Evolutionary conservation across 208 protist genomes (phyloP), one percentile per base, ranked within the genome.

Genomic region (Leptomonas pyrrhocoris): DNA sequence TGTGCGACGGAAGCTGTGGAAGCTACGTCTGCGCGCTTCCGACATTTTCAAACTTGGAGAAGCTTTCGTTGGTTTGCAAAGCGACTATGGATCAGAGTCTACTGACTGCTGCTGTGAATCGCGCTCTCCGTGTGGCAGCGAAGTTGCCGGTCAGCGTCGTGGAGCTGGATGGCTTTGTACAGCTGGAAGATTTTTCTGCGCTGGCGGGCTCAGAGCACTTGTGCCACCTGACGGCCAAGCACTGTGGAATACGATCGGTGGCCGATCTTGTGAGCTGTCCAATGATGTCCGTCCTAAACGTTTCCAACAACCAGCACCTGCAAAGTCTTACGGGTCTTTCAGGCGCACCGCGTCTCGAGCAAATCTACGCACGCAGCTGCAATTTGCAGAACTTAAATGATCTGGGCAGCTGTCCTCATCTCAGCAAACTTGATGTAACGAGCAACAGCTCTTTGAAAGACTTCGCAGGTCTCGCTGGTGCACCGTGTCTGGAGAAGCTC

Each of bases 1-100:
- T 15, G 30, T 45, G 54, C 31, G 54, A 31, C 7, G 54, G 54
- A 16, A 9, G 31, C 7, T 59, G 54, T 27, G 54, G 54, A 2
- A 45, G 34, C n/a, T 45, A 45, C 54, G 34, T 59, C 34, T 59
- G 54, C 34, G 11, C 54, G n/a, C 54, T 59, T n/a, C 8, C 16
- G 30, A 59, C 54, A 2, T 59, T 59, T 27, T 19, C 34, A 23
- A 1, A 45, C 19, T 27, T 59, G 54, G 7, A 56, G 5, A 40
- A 18, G 38, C 40, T 62, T 4, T 49, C 25, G 4, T 9, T 62
- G 3, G 4, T 3, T 3, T 59, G 54, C 34, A 59, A 34, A 45
- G 28, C 54, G 7, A 21, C 30, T 46, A 34, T 9, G 18, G 36
- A 62, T n/a, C 21, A 19, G 2, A 15, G 13, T 5, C 3, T 36